Evolutionary conservation across 352 stramenopile species (phyloP).

Genomic region (Pythium aristosporum): DNA sequence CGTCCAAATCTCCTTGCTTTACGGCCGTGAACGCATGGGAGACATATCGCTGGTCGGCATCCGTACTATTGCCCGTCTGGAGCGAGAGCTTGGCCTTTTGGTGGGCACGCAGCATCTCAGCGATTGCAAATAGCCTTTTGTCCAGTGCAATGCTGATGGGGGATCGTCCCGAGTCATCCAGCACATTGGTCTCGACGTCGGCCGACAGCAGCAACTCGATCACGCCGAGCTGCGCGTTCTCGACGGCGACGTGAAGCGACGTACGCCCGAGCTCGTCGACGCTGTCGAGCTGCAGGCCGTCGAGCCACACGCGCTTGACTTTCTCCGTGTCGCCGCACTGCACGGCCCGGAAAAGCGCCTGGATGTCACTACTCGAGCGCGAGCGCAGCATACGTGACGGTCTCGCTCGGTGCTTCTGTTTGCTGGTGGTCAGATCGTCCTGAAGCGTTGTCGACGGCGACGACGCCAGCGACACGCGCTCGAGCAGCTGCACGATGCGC

Average conservation of each 20-base stretch:
- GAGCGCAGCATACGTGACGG: background rate
- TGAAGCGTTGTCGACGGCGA: background rate
- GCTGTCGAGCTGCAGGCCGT: conserved; percentile 59
- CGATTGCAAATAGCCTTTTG: conserved; percentile 49
- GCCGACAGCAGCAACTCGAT: conserved; percentile 78
- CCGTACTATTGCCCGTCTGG: conserved; percentile 27
- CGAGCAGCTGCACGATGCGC: conserved; percentile 45
- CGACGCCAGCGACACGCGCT: conserved; percentile 28
- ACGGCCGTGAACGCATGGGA: conserved; percentile 56
- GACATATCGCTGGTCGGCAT: conserved; percentile 41
- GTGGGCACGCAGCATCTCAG: conserved; percentile 61
- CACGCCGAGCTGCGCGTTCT: conserved; percentile 63
- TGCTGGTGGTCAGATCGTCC: background rate
- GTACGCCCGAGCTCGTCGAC: conserved; percentile 53
- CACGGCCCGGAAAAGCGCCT: conserved; percentile 58
- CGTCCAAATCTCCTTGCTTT: conserved; percentile 49
- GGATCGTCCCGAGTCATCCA: conserved; percentile 55
- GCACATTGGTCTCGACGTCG: conserved; percentile 53
- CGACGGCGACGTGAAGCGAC: conserved; percentile 76
- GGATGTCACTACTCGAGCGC: conserved; percentile 39
- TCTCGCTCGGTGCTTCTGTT: background rate
- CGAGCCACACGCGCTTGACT: conserved; percentile 76
- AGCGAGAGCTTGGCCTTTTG: conserved; percentile 49
- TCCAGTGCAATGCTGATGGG: conserved; percentile 69
- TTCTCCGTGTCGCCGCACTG: conserved; percentile 64